Evolutionary conservation across 495 filamentous ascomycete species (phyloP), one percentile per base, ranked within the genome.

Genomic region (Physcia stellaris): DNA sequence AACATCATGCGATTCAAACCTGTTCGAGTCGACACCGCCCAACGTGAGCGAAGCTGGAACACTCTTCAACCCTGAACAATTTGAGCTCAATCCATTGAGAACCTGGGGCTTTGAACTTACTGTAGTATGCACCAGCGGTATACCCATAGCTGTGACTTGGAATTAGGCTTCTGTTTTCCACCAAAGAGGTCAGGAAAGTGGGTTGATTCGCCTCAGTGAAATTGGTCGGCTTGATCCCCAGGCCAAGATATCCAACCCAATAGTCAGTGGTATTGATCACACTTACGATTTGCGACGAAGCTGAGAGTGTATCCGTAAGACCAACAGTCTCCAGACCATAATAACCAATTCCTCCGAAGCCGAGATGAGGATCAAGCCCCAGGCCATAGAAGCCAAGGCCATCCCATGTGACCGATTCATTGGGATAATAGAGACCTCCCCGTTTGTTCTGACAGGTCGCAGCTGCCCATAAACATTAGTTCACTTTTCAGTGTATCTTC

Each of bases 11-110:
- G 60, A 55, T 5, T 52, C 50, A 42, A 70, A 71, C 15, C 64
- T 54, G 5, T 64, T 58, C 0, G 56, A 43, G 43, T 76, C 71
- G 43, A 74, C 74, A 7, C 71, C 71, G 9, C 70, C 71, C 13
- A 76, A 58, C 6, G 70, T 71, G 10, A 75, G 51, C 32, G 64
- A 66, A 7, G 58, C 63, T 37, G 65, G 62, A 4, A 67, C 65
- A 23, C 57, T 53, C 30, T 59, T 26, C 15, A 30, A 32, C 13
- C 33, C 33, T 36, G 9, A n/a, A n/a, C 53, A 55, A 16, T 59
- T 59, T 5, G 56, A n/a, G n/a, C n/a, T n/a, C n/a, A n/a, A n/a
- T n/a, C n/a, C n/a, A n/a, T n/a, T n/a, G n/a, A n/a, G n/a, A n/a
- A n/a, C n/a, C n/a, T n/a, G n/a, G n/a, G n/a, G n/a, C 6, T 7